Base-by-base conservation (phyloP, 2,329 filamentous ascomycete genomes). In the Trichoderma gracile region DNA sequence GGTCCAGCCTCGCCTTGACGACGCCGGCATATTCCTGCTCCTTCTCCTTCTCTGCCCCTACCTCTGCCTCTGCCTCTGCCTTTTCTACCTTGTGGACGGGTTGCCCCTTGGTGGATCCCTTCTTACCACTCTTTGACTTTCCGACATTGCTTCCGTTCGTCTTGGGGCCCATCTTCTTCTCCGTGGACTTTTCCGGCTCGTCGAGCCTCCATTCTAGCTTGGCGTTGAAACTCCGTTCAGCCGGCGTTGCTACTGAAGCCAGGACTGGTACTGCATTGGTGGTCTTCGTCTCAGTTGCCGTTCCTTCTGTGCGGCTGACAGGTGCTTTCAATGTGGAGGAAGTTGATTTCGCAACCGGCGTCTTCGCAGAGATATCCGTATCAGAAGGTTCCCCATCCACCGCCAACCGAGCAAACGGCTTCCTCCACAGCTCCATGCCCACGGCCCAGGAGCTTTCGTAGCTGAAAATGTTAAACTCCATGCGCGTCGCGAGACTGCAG, bases 401-500 rank as follows among this genome's bases (percentile, higher is more conserved):
- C 25, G 70, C 76, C 74, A 47, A 78, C 19, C 79, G 77, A 67
- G 70, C 64, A 17, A 78, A 75, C 21, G 81, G 81, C 71, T 86
- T 89, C 72, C 91, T 88, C 94, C 95, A 99, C 49, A 98, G 81
- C 79, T 99, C 95, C 79, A 92, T 91, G 15, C 95, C 95, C 25
- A 98, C 85, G 27, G 93, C 89, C 82, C 97, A 89, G 65, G 95
- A 91, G 73, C 92, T 97, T 80, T 99, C 95, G 80, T 97, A 99
- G 74, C 92, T 97, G 78, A 97, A 98, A 56, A 97, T 90, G 73
- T 99, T 99, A 78, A 99, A 99, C 73, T 96, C 93, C 78, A 98
- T 94, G 56, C 90, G 88, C 23, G 93, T 96, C 68, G 93, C 95
- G 56, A 99, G 84, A 12, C 92, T 91, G 69, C 96, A 86, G 71